Percentiles rank a stretch among this genome's conserved stretches.
Evolutionary conservation across 1,139 yeast genomes (phyloP).

Genomic region (Blastobotrys ciferrii): DNA sequence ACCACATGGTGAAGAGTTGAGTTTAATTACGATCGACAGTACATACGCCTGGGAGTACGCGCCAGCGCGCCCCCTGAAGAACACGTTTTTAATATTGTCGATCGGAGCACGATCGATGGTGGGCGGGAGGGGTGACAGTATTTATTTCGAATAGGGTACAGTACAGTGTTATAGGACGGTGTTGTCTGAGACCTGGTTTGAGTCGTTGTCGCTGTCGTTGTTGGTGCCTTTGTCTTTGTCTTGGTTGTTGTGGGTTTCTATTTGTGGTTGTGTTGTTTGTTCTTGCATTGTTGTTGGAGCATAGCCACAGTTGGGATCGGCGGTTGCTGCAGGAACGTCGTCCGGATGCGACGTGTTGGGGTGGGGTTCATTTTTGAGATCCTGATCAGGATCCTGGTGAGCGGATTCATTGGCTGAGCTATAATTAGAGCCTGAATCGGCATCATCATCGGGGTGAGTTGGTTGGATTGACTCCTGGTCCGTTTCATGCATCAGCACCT

Average conservation of each 20-base stretch:
- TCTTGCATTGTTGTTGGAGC: neutral
- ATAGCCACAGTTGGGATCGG: neutral
- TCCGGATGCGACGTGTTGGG: neutral
- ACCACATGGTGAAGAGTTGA: too few relatives aligned
- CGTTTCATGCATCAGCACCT: neutral
- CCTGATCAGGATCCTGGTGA: neutral
- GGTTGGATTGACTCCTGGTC: neutral
- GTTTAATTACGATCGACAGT: too few relatives aligned
- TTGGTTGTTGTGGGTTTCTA: too few relatives aligned
- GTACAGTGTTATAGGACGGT: too few relatives aligned
- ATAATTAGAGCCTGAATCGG: neutral
- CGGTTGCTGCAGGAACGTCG: neutral
- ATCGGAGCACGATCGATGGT: neutral
- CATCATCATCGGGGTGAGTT: neutral
- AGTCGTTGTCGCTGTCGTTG: too few relatives aligned
- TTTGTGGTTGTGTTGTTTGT: neutral
- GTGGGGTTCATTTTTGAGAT: neutral
- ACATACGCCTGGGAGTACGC: neutral
- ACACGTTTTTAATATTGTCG: neutral
- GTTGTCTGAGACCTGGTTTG: too few relatives aligned
- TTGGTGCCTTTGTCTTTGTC: too few relatives aligned
- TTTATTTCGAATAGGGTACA: too few relatives aligned
- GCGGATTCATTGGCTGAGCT: neutral
- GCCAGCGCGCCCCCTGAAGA: neutral
- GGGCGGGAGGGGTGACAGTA: neutral